Evolutionary conservation across 768 basidiomycete species (phyloP), one percentile per base, ranked within the genome.

Genomic region (Tephrocybe sp.): DNA sequence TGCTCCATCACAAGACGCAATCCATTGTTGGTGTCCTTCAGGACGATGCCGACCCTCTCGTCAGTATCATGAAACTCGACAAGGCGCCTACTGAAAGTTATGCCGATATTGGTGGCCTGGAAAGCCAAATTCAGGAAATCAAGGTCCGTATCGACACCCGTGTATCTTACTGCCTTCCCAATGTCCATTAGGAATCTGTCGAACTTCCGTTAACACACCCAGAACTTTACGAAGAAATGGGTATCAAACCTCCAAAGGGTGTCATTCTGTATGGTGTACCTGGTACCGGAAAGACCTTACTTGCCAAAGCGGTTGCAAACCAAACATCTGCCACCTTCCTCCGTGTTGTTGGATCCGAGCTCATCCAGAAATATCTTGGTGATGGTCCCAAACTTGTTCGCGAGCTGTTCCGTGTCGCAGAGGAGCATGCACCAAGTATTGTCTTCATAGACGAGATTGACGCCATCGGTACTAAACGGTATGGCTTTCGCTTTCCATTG

Each of bases 391-490:
- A 98, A 71, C 85, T 98, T 32, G 97, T 99, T 13, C 85, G 97
- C 54, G 96, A 99, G 67, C 69, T 98, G 51, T 99, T 99, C 85
- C 80, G 93, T 48, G 92, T 94, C 2, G 97, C 97, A 11, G 94
- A 97, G 67, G 97, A 98, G 66, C 86, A 98, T 62, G 97, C 97
- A 4, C 97, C 97, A 2, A 94, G 92, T 78, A 98, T 99, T 56
- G 91, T 99, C 17, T 98, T 99, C 72, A 98, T 99, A 65, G 97
- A 99, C 68, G 97, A 99, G 69, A 98, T 99, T 49, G 97, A 99
- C 63, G 97, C 97, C 12, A 80, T 98, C 60, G 96, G 97, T 66
- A 98, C 96, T 5, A 99, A 99, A 73, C 89, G 97, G 89, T 93
- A 55, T 49, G 79, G 33, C 7, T 16, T 49, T 44, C 22, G 14